These are phyloP conservation scores for Chlamydomonas schloesseri DNA, from an alignment of 139 green algal species.

Conservation along the genomic window DNA sequence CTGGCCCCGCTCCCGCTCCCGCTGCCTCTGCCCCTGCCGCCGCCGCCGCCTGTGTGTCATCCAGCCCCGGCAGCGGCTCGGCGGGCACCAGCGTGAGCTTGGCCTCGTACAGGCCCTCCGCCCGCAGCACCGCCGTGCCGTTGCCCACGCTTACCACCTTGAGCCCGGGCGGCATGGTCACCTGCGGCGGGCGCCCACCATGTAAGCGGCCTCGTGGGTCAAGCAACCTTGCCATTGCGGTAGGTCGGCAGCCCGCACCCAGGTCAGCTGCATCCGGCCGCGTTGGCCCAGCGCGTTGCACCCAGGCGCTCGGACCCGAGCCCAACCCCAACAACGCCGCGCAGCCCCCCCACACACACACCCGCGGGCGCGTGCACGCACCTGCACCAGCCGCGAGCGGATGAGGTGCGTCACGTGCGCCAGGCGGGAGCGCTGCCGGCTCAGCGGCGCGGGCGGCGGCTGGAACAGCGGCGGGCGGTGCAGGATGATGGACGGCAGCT, in stretches of 20 bases:
- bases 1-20: too few relatives aligned
- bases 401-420: slow-evolving; percentile 59
- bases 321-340: too few relatives aligned
- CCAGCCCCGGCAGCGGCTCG: slow-evolving; percentile 10
- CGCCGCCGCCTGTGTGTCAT: background rate
- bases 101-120: slow-evolving; percentile 55
- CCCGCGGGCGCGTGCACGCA: background rate
- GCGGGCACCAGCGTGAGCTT: slow-evolving; percentile 55
- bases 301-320: too few relatives aligned
- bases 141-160: slow-evolving; percentile 27
- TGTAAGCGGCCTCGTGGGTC: too few relatives aligned
- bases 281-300: too few relatives aligned
- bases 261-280: too few relatives aligned
- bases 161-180: slow-evolving; percentile 30
- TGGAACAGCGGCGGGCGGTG: slow-evolving; percentile 34
- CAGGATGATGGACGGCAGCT: slow-evolving; percentile 60
- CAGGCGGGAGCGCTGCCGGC: slow-evolving; percentile 39
- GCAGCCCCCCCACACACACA: too few relatives aligned
- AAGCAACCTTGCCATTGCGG: too few relatives aligned
- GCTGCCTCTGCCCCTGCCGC: too few relatives aligned
- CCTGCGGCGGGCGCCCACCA: slow-evolving; percentile 16
- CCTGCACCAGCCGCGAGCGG: slow-evolving; percentile 20
- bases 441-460: background rate
- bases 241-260: too few relatives aligned
- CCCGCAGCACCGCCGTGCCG: slow-evolving; percentile 48